These are phyloP conservation scores for Daldinia vernicosa DNA, from an alignment of 495 filamentous ascomycete species.

Conservation along the genomic window DNA sequence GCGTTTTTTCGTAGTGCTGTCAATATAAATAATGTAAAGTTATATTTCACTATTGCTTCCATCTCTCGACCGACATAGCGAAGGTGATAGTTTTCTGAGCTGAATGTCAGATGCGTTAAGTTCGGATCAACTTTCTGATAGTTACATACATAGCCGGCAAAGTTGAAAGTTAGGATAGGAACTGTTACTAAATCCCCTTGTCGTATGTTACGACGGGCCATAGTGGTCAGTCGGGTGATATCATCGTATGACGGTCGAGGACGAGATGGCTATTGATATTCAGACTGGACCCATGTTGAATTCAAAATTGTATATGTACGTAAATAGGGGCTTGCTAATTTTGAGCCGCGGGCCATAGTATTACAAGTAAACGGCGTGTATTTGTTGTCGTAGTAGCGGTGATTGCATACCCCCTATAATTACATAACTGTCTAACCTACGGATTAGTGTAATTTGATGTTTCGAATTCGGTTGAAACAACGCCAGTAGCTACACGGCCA, in stretches of 20 bases:
- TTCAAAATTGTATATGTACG: neutral
- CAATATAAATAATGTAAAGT: neutral
- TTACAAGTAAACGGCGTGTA: neutral
- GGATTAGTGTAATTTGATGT: too few relatives aligned
- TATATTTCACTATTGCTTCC: neutral
- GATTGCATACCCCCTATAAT: neutral
- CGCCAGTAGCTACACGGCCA: neutral
- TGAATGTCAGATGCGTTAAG: neutral
- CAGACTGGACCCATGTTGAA: neutral
- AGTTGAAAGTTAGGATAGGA: neutral
- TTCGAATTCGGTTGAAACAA: neutral
- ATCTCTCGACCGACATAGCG: neutral
- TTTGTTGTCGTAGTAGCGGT: neutral
- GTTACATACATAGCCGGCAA: neutral
- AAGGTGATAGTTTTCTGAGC: neutral
- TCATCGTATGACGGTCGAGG: slow-evolving; percentile 26
- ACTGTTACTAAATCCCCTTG: neutral
- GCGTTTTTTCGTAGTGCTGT: neutral
- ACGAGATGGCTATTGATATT: neutral
- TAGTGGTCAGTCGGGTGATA: slow-evolving; percentile 19
- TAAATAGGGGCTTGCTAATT: neutral
- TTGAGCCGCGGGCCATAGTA: neutral
- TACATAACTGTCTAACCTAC: neutral
- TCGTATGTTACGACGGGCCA: slow-evolving; percentile 35
- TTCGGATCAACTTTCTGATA: neutral